phyloP scores from a whole-genome alignment of 164 flowering plant genomes.

The Nelumbo lutea region DNA sequence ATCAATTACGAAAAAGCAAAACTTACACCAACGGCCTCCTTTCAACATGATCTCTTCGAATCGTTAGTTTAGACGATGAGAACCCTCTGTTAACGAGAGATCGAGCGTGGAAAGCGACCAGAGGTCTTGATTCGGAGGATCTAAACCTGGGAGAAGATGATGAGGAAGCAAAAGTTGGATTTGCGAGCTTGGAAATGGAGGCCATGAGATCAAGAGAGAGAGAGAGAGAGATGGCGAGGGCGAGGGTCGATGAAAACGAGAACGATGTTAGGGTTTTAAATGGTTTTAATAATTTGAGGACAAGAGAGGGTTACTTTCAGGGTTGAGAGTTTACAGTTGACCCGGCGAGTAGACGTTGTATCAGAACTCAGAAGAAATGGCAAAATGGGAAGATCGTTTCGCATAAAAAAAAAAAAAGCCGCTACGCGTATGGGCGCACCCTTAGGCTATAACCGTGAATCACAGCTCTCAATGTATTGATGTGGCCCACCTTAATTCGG shows the following conservation, averaged over 20 bases:
- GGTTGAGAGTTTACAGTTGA: neutral
- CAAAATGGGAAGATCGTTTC: conserved; percentile 6
- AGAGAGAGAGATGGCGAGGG: conserved; percentile 9
- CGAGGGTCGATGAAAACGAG: conserved; percentile 2
- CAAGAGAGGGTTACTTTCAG: neutral
- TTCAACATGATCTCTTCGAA: conserved; percentile 15
- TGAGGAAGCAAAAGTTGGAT: conserved; percentile 16
- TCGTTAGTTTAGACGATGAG: conserved; percentile 30
- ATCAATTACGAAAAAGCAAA: neutral
- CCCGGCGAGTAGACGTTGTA: neutral
- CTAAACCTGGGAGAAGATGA: conserved; percentile 12
- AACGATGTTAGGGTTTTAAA: neutral
- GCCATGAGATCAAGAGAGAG: conserved; percentile 33
- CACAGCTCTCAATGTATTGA: too few relatives aligned
- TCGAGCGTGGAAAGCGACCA: conserved; percentile 1
- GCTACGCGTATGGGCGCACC: too few relatives aligned
- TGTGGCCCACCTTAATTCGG: too few relatives aligned
- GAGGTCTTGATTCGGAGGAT: conserved; percentile 11
- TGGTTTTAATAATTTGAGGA: neutral
- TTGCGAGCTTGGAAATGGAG: conserved; percentile 43
- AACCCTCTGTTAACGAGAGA: conserved; percentile 2
- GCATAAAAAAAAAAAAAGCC: too few relatives aligned
- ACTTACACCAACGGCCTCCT: conserved; percentile 38
- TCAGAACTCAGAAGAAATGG: neutral
- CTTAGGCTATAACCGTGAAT: too few relatives aligned